phyloP scores from a whole-genome alignment of 2,329 filamentous ascomycete species.

The Xylaria polymorpha region DNA sequence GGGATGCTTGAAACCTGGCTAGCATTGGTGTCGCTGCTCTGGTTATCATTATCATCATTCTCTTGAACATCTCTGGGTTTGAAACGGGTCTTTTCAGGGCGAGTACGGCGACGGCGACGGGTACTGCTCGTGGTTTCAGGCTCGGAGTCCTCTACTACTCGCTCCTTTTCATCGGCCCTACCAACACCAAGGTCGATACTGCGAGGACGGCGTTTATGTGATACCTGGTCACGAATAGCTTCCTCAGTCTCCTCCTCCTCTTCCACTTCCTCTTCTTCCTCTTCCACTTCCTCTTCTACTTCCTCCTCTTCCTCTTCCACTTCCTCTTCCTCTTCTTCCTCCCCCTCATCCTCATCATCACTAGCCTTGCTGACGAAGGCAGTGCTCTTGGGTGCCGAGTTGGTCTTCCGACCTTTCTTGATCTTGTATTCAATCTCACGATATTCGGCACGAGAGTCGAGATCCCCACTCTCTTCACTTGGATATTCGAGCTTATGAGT shows the following conservation, averaged over 20 bases:
- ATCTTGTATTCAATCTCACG: conserved; percentile 44
- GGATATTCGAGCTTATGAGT: conserved; percentile 43
- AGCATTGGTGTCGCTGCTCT: conserved; percentile 50
- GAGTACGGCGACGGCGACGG: conserved; percentile 1
- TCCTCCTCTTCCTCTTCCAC: conserved; percentile 33
- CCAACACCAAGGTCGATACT: conserved; percentile 42
- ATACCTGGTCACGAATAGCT: conserved; percentile 21
- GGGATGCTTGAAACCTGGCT: conserved; percentile 49
- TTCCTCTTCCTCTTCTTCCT: conserved; percentile 23
- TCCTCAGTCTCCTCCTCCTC: conserved; percentile 36
- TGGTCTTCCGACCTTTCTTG: conserved; percentile 39
- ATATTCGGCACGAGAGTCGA: conserved; percentile 44
- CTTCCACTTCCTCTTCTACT: background rate
- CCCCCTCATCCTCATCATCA: conserved; percentile 41
- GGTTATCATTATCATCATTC: conserved; percentile 34
- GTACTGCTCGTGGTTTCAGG: conserved; percentile 31
- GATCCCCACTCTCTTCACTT: conserved; percentile 29
- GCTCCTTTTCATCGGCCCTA: conserved; percentile 21
- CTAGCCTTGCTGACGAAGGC: conserved; percentile 39
- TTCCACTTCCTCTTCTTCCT: conserved; percentile 28
- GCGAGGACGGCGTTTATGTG: conserved; percentile 11
- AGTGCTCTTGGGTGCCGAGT: conserved; percentile 37
- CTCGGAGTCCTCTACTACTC: conserved; percentile 43
- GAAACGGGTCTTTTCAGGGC: conserved; percentile 1
- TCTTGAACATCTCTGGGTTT: conserved; percentile 8